Evolutionary conservation across 805 yeast species (phyloP), one percentile per base, ranked within the genome.

Genomic region (Candida parachauliodes): DNA sequence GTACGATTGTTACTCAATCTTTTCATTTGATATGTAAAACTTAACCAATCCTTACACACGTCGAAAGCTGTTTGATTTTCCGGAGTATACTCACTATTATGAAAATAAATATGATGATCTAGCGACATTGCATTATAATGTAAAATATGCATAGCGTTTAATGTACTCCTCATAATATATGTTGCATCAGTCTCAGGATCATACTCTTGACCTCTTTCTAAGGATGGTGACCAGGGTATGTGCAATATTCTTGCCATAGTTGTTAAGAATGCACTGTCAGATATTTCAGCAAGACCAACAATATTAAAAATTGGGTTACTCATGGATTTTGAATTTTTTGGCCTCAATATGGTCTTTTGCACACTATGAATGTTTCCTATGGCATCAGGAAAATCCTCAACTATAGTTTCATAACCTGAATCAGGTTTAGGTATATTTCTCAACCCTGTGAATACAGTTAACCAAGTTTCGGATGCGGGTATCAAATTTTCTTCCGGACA

Each of bases 41-140:
- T 49, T 24, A 64, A 48, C 70, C 72, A 68, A 22, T 63, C 66
- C 29, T 49, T 50, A 23, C 58, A 55, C 5, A 62, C 45, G 35
- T 67, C 65, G 31, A 62, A 54, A 5, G 45, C 40, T 28, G 37
- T 24, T 2, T 35, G 48, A 28, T 49, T 37, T 12, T 24, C 15
- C 16, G 49, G 53, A 2, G 39, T 36, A 19, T 47, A 48, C 23
- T 59, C 55, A 29, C 50, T 55, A 24, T 49, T 45, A 35, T 68
- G 73, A 45, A 68, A 68, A 42, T 67, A 67, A 12, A 68, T 52
- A 44, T 67, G 72, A 49, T 68, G 73, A 46, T 67, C 72, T 20
- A 68, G 47, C 4, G 70, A 63, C 72, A 68, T 67, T 18, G 72
- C 73, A 38, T 60, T 62, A 49, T 68, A 68, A 44, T 68, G 73